Conservation (phyloP, 352 stramenopile genomes). For the Pythium biforme region DNA sequence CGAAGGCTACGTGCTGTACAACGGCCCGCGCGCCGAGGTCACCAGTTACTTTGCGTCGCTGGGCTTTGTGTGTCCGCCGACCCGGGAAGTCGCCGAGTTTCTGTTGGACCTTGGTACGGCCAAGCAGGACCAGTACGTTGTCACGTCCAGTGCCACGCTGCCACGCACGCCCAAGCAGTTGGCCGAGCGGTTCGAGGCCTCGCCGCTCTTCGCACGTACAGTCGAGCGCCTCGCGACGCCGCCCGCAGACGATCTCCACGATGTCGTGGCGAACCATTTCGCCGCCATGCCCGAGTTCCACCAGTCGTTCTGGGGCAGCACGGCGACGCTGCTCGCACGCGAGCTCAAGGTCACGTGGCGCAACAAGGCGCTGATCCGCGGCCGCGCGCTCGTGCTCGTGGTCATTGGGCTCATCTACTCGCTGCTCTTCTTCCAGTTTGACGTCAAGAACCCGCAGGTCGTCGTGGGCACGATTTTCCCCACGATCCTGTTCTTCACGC, state of each 20-base stretch:
- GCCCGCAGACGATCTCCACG: conserved; percentile 83
- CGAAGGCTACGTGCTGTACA: conserved; percentile 75
- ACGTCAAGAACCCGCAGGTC: conserved; percentile 29
- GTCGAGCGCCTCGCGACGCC: conserved; percentile 79
- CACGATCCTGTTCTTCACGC: conserved; percentile 67
- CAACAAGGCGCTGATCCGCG: conserved; percentile 37
- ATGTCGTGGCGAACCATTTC: conserved; percentile 71
- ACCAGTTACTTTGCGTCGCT: not conserved
- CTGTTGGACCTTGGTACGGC: conserved; percentile 22
- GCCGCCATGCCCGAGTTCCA: conserved; percentile 44
- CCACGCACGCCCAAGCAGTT: not conserved
- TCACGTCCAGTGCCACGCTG: not conserved
- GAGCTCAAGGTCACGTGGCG: conserved; percentile 54
- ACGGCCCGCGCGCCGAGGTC: conserved; percentile 5
- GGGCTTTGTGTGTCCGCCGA: not conserved
- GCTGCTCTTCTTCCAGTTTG: conserved; percentile 38
- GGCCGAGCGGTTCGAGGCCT: not conserved
- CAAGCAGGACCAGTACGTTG: conserved; percentile 27
- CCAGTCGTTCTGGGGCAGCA: conserved; percentile 14
- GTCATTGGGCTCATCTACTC: conserved; percentile 47
- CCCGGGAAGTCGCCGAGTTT: not conserved
- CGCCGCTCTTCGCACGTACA: not conserved
- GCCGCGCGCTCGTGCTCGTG: conserved; percentile 35
- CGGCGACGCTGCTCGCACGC: conserved; percentile 27
- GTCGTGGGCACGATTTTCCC: conserved; percentile 77